Percentiles rank a stretch among this genome's conserved stretches.
phyloP scores from a whole-genome alignment of 2,329 filamentous ascomycete species.

The Alternaria infectoria region DNA sequence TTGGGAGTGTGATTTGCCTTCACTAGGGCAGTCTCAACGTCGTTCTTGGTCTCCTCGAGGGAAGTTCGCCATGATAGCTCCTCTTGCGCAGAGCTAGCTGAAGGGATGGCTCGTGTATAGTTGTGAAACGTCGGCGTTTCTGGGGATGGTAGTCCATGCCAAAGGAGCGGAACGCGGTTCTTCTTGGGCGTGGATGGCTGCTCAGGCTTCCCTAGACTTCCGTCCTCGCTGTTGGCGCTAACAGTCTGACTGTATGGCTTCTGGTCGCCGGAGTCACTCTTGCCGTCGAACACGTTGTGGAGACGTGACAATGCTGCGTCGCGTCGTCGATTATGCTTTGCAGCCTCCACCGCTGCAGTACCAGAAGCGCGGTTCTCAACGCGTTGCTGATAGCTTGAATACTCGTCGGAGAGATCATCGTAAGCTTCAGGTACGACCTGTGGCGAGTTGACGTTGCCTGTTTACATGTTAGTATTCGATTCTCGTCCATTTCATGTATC shows the following conservation, averaged over 20 bases:
- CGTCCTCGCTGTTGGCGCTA: not conserved
- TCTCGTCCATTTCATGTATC: fast-evolving
- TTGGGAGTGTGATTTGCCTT: not conserved
- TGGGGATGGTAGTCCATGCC: slow-evolving; percentile 18
- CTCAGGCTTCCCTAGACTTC: not conserved
- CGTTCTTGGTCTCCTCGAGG: not conserved
- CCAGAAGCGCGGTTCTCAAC: not conserved
- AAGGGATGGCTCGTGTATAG: not conserved
- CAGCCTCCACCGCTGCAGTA: not conserved
- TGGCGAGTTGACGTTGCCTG: slow-evolving; percentile 9
- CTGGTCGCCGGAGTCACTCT: not conserved
- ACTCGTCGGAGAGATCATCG: not conserved
- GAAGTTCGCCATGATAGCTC: not conserved
- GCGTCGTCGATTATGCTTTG: not conserved
- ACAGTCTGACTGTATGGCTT: not conserved
- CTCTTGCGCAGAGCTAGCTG: not conserved
- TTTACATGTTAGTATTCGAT: not conserved
- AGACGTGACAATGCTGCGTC: not conserved
- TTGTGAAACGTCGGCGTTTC: not conserved
- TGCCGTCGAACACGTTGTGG: not conserved
- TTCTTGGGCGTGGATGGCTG: slow-evolving; percentile 1
- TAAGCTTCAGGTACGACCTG: not conserved
- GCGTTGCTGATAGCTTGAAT: not conserved
- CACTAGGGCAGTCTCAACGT: not conserved
- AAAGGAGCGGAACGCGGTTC: not conserved